Evolutionary conservation across 1,139 yeast genomes (phyloP).

Genomic region (Saccharomycopsis crataegensis): DNA sequence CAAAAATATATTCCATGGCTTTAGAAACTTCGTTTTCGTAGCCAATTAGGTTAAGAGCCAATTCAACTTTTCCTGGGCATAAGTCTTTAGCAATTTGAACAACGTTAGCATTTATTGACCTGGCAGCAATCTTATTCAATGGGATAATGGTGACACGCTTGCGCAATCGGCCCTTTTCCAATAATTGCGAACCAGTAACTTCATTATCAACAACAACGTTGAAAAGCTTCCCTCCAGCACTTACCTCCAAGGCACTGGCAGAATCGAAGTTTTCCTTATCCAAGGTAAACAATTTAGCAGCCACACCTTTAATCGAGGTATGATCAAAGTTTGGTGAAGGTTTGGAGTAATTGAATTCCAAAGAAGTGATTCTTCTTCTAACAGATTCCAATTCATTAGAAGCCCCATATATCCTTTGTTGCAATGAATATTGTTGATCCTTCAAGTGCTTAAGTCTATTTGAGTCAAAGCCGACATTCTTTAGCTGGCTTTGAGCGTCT

Average conservation of each 20-base stretch:
- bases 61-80: slow-evolving; percentile 79
- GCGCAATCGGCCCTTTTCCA: slow-evolving; percentile 70
- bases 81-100: slow-evolving; percentile 55
- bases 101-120: slow-evolving; percentile 34
- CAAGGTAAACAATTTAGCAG: slow-evolving; percentile 74
- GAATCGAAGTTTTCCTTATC: slow-evolving; percentile 50
- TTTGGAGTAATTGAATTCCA: slow-evolving; percentile 66
- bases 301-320: slow-evolving; percentile 72
- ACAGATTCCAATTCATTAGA: slow-evolving; percentile 47
- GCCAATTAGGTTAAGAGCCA: slow-evolving; percentile 74
- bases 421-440: slow-evolving; percentile 33
- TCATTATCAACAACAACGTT: slow-evolving; percentile 91
- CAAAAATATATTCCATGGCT: slow-evolving; percentile 93
- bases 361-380: slow-evolving; percentile 59
- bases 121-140: slow-evolving; percentile 70
- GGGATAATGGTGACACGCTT: slow-evolving; percentile 92
- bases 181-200: slow-evolving; percentile 69
- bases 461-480: slow-evolving; percentile 55
- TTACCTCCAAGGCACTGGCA: slow-evolving; percentile 81
- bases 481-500: slow-evolving; percentile 38
- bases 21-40: slow-evolving; percentile 61
- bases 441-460: slow-evolving; percentile 40
- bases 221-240: slow-evolving; percentile 89
- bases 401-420: slow-evolving; percentile 35
- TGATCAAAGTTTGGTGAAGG: slow-evolving; percentile 60